These are phyloP conservation scores for Neofusicoccum parvum DNA, from an alignment of 2,329 filamentous ascomycete genomes.

Conservation along the genomic window DNA sequence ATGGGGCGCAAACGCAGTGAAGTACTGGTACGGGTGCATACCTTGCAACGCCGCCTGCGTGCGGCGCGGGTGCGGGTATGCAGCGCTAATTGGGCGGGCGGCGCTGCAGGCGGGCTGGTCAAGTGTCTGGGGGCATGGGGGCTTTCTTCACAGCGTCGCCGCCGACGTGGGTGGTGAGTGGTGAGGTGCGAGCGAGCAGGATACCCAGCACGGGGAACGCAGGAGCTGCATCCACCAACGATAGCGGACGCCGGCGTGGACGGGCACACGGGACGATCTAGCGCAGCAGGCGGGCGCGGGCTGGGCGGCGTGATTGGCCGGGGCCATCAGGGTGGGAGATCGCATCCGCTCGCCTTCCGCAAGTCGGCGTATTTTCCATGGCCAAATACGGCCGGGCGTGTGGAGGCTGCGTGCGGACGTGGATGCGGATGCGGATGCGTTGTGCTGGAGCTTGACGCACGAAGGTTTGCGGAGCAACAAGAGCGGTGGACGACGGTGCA, in stretches of 20 bases:
- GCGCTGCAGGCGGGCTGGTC: neutral
- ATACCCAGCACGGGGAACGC: slow-evolving; percentile 16
- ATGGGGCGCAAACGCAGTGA: neutral
- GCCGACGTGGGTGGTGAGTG: slow-evolving; percentile 12
- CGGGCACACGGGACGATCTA: slow-evolving; percentile 10
- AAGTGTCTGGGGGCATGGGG: neutral
- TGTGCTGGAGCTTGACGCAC: neutral
- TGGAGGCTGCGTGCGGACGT: slow-evolving; percentile 14
- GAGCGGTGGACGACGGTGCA: slow-evolving; percentile 1
- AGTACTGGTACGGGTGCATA: neutral
- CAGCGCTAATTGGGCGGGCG: neutral
- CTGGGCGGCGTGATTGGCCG: slow-evolving; percentile 3
- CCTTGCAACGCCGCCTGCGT: neutral
- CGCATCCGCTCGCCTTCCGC: slow-evolving; percentile 9
- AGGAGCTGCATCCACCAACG: slow-evolving; percentile 3
- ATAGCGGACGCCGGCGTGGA: slow-evolving; percentile 15
- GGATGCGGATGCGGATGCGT: slow-evolving; percentile 11
- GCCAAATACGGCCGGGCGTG: slow-evolving; percentile 13
- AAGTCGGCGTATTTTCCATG: slow-evolving; percentile 13
- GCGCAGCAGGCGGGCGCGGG: neutral
- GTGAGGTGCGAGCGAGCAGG: neutral
- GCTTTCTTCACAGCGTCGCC: slow-evolving; percentile 6
- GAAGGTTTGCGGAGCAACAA: neutral
- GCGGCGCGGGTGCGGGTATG: neutral
- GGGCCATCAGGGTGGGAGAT: slow-evolving; percentile 17